phyloP scores from a whole-genome alignment of 345 rosid genomes.

The Gossypium rotundifolium region DNA sequence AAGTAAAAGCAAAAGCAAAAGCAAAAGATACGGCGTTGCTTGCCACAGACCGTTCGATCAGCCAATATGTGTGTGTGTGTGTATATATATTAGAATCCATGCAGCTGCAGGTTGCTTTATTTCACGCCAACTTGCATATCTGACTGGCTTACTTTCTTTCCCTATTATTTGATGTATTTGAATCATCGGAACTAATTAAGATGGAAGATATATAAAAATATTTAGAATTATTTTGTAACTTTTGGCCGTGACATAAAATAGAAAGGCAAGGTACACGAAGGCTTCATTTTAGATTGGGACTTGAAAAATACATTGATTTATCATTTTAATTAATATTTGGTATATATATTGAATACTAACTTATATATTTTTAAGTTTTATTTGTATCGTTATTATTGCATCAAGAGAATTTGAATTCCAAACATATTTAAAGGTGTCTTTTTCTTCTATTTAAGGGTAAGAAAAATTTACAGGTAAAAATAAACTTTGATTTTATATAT shows the following conservation, averaged over 20 bases:
- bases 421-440: too few relatives aligned
- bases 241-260: neutral
- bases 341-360: too few relatives aligned
- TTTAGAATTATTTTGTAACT: neutral
- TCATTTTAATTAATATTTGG: too few relatives aligned
- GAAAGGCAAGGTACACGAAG: neutral
- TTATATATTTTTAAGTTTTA: too few relatives aligned
- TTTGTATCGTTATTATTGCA: too few relatives aligned
- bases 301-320: too few relatives aligned
- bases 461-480: too few relatives aligned
- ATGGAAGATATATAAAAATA: neutral
- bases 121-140: conserved; percentile 18
- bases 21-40: conserved; percentile 25
- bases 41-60: conserved; percentile 23
- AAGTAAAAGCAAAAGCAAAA: conserved; percentile 42
- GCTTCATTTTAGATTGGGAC: neutral
- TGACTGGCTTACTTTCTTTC: neutral
- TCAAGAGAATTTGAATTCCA: too few relatives aligned
- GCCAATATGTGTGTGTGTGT: conserved; percentile 3
- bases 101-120: conserved; percentile 2
- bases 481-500: too few relatives aligned
- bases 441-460: too few relatives aligned
- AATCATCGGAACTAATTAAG: neutral
- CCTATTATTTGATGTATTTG: neutral
- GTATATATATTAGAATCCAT: conserved; percentile 15